phyloP scores from a whole-genome alignment of 345 rosid genomes.

The Geranium brycei region DNA sequence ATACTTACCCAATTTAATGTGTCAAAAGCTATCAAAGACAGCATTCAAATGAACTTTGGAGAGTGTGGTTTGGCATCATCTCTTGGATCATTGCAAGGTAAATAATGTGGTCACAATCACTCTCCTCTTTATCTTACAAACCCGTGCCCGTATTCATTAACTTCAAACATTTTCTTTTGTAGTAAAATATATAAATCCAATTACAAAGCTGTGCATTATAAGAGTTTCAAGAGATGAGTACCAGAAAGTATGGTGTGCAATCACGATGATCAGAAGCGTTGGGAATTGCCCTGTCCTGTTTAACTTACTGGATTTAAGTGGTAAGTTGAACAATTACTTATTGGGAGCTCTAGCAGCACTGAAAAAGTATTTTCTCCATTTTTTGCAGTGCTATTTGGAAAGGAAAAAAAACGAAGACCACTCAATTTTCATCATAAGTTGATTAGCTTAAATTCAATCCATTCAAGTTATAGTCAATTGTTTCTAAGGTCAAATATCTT shows the following conservation, averaged over 20 bases:
- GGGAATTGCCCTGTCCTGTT: constrained; percentile 53
- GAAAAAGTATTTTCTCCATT: neutral
- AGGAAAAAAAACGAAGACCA: neutral
- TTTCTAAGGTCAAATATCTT: neutral
- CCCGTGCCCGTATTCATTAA: neutral
- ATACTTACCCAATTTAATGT: constrained; percentile 53
- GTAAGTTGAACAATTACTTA: constrained; percentile 20
- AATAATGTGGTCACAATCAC: neutral
- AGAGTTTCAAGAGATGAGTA: constrained; percentile 64
- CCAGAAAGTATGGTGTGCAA: constrained; percentile 64
- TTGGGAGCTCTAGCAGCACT: neutral
- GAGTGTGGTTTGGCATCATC: constrained; percentile 69
- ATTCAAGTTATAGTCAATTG: too few relatives aligned
- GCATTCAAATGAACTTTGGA: constrained; percentile 57
- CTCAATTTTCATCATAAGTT: neutral
- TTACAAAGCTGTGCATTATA: constrained; percentile 54
- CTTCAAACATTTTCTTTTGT: constrained; percentile 9
- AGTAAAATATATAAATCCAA: constrained; percentile 67
- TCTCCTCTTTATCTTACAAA: neutral
- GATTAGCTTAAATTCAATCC: neutral
- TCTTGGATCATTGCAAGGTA: constrained; percentile 51
- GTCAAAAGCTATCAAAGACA: constrained; percentile 46
- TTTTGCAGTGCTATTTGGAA: neutral
- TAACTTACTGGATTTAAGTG: constrained; percentile 59
- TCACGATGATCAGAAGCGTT: constrained; percentile 51